phyloP scores from a whole-genome alignment of 768 basidiomycete genomes.

The Sarcomyxa edulis region DNA sequence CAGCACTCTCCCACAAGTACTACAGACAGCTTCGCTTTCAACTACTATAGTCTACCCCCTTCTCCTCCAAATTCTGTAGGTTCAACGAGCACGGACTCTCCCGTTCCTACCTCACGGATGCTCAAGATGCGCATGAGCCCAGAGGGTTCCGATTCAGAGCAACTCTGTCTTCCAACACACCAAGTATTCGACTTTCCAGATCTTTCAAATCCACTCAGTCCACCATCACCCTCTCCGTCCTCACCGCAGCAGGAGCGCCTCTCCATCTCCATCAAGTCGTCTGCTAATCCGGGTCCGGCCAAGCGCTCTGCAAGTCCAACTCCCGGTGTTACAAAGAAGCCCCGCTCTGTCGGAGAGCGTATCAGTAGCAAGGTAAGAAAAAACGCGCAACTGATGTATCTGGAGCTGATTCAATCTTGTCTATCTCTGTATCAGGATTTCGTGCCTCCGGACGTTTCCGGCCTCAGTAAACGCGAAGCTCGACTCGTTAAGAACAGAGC shows the following conservation, averaged over 20 bases:
- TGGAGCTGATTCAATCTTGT: too few relatives aligned
- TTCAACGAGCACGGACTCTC: conserved; percentile 40
- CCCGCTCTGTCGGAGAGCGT: conserved; percentile 40
- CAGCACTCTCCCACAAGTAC: conserved; percentile 28
- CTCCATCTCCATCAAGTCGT: conserved; percentile 27
- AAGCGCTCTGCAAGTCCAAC: conserved; percentile 45
- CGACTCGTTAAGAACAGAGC: conserved; percentile 90
- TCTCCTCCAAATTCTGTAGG: conserved; percentile 44
- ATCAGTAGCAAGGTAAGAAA: conserved; percentile 65
- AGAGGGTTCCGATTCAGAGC: conserved; percentile 39
- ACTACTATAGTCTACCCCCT: conserved; percentile 44
- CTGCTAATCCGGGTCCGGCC: conserved; percentile 18
- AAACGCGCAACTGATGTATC: too few relatives aligned
- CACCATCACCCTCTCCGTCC: conserved; percentile 28
- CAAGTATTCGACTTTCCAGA: conserved; percentile 66
- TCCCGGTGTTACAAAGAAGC: conserved; percentile 33
- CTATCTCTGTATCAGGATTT: too few relatives aligned
- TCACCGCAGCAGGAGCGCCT: conserved; percentile 27
- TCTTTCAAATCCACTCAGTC: conserved; percentile 20
- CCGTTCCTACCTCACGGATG: conserved; percentile 35
- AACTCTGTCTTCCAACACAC: conserved; percentile 61
- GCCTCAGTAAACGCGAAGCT: conserved; percentile 86
- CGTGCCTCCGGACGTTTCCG: conserved; percentile 82
- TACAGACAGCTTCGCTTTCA: conserved; percentile 37
- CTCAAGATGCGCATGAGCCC: conserved; percentile 49